Base-by-base conservation (phyloP, 176 grass and related monocot genomes). In the Triticum monococcum region DNA sequence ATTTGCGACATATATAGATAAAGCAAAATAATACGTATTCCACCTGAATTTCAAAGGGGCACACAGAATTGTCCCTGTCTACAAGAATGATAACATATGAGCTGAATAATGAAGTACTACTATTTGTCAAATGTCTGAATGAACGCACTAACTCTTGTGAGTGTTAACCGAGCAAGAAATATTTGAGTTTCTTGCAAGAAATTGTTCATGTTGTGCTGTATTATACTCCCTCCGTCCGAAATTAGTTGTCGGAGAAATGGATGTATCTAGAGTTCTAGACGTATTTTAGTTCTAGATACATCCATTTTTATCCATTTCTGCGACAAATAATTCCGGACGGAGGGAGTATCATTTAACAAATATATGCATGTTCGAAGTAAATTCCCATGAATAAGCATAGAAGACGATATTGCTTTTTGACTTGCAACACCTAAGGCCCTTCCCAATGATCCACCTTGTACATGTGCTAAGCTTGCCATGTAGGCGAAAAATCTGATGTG, bases 11-110 rank as follows among this genome's bases (percentile, higher is more conserved):
- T 76, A 37, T 72, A 48, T 72, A 78, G 7, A 48, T 75, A 32
- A 66, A 22, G n/a, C 23, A 48, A 46, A 75, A 9, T 65, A 48
- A 52, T 62, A 43, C 23, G 24, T 14, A 63, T 38, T 46, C 40
- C 37, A 11, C 17, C 9, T 84, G 59, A 84, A 63, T 17, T 84
- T 75, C 4, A 63, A 83, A 60, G 23, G 68, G 9, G 3, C 22
- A 73, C 9, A 0, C 52, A 63, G 37, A 64, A 7, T 36, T 43
- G 5, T 31, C 40, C 16, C 12, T 36, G 17, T n/a, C 17, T 82
- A 68, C 20, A 68, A 20, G 18, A 23, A 88, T 77, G 31, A 45
- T 82, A 66, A 54, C 66, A 65, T 24, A 75, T 9, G 57, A 70
- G 75, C 8, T 77, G 52, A 63, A 37, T 72, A 0, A 20, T 64